Evolutionary conservation across 495 filamentous ascomycete genomes (phyloP).

Genomic region (Tuber borchii): DNA sequence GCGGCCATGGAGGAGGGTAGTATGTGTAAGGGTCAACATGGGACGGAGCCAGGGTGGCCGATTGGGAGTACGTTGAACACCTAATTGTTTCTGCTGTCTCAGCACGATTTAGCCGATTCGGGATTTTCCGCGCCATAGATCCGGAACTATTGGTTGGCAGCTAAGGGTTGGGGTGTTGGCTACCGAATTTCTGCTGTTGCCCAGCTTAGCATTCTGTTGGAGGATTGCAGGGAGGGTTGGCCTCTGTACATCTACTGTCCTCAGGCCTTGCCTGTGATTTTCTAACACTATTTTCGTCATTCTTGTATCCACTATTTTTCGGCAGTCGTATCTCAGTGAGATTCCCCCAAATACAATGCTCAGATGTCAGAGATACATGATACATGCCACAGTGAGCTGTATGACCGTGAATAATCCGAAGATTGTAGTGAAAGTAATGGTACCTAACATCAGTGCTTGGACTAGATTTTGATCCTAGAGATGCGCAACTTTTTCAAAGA

Average conservation of each 20-base stretch:
- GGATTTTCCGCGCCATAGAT: background rate
- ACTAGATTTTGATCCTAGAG: conserved; percentile 63
- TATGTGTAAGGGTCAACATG: background rate
- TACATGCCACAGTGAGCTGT: conserved; percentile 60
- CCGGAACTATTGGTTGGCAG: background rate
- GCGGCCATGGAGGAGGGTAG: background rate
- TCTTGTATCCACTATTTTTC: conserved; percentile 76
- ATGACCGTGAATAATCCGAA: conserved; percentile 80
- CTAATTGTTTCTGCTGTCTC: background rate
- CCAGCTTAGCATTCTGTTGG: background rate
- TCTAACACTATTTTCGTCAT: conserved; percentile 80
- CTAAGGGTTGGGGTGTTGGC: background rate
- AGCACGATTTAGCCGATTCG: background rate
- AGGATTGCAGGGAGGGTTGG: conserved; percentile 59
- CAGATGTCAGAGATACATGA: conserved; percentile 79
- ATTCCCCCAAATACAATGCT: conserved; percentile 80
- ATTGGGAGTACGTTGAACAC: background rate
- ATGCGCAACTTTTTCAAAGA: conserved; percentile 68
- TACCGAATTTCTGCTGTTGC: background rate
- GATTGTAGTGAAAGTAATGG: conserved; percentile 86
- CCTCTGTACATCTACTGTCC: conserved; percentile 59
- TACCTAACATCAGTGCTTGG: conserved; percentile 71
- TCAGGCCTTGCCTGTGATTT: conserved; percentile 80
- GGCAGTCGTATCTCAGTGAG: conserved; percentile 74
- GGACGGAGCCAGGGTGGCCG: background rate